Base-by-base conservation (phyloP, 805 yeast genomes). In the Candida koratica region DNA sequence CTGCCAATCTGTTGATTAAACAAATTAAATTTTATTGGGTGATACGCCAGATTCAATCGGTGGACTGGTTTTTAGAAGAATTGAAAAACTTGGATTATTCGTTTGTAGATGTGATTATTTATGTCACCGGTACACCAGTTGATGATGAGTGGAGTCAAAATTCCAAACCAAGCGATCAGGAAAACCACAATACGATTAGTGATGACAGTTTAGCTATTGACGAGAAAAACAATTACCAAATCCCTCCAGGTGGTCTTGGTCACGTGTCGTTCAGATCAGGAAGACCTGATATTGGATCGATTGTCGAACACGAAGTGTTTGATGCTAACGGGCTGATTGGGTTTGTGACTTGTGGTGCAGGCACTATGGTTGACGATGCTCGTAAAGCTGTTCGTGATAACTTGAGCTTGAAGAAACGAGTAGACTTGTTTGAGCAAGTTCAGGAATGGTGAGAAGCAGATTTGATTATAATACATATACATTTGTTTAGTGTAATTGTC, bases 21-120 rank as follows among this genome's bases (percentile, higher is more conserved):
- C 19, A 12, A 4, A 31, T 31, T 9, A 69, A 72, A 38, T 64
- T 84, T 31, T 57, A 71, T 25, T 85, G 95, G 94, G 67, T 72
- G 7, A 65, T 82, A 6, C 62, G 79, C 35, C 72, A 76, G 25
- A 61, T 66, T 39, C 55, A 57, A 19, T 67, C 77, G 9, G 49
- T 83, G 1, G 43, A 46, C 5, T 69, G 78, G 75, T 71, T 73
- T 37, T 51, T 52, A 15, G 61, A 61, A 5, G 79, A 75, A 44
- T 44, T 64, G 25, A 37, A 25, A 5, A 25, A 42, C 5, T 51
- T 65, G 30, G 39, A 44, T n/a, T 41, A 39, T 13, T 29, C 47
- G 11, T 51, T 67, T 28, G 53, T 66, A 14, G 52, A 58, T 13
- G 46, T 55, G 2, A 47, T 44, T 4, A 43, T 62, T 6, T 56